Percentiles rank a stretch among this genome's conserved stretches.
Conservation (phyloP, 768 basidiomycete genomes). For the Calocybe cyanea region DNA sequence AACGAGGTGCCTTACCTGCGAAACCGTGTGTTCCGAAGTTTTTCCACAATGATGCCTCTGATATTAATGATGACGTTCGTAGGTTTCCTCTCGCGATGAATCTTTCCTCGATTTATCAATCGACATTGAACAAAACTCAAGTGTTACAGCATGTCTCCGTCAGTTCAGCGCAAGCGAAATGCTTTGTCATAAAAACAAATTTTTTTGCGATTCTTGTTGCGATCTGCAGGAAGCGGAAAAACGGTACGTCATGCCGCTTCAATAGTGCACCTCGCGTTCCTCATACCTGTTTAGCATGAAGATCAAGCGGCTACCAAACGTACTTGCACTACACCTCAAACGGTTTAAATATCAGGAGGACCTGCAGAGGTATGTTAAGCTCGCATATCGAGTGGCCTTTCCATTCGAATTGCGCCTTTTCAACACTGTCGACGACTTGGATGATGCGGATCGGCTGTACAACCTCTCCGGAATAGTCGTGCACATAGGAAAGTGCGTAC, state of each 20-base stretch:
- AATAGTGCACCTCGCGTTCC: background rate
- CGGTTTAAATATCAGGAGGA: constrained; percentile 99
- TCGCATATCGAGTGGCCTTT: constrained; percentile 95
- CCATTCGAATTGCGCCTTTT: constrained; percentile 92
- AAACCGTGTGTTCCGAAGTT: constrained; percentile 62
- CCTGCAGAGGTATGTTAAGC: constrained; percentile 85
- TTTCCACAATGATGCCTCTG: constrained; percentile 2
- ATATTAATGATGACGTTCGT: background rate
- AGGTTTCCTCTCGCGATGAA: constrained; percentile 93
- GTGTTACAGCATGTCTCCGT: constrained; percentile 91
- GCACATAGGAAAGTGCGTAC: constrained; percentile 94
- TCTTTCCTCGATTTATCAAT: constrained; percentile 97
- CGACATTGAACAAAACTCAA: constrained; percentile 98
- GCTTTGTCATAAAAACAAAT: constrained; percentile 97
- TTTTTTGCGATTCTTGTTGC: constrained; percentile 96
- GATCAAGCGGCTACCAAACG: constrained; percentile 93
- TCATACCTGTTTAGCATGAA: constrained; percentile 71
- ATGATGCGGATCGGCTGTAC: constrained; percentile 90
- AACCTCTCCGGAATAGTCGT: constrained; percentile 95
- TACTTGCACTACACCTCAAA: constrained; percentile 94
- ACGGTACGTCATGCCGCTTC: constrained; percentile 48
- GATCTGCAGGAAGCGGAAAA: constrained; percentile 98
- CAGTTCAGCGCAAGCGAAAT: constrained; percentile 98
- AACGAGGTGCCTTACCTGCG: constrained; percentile 96
- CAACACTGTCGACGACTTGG: constrained; percentile 93